These are phyloP conservation scores for Acanthamoeba castellanii DNA, from an alignment of 208 protist species.

Conservation along the genomic window DNA sequence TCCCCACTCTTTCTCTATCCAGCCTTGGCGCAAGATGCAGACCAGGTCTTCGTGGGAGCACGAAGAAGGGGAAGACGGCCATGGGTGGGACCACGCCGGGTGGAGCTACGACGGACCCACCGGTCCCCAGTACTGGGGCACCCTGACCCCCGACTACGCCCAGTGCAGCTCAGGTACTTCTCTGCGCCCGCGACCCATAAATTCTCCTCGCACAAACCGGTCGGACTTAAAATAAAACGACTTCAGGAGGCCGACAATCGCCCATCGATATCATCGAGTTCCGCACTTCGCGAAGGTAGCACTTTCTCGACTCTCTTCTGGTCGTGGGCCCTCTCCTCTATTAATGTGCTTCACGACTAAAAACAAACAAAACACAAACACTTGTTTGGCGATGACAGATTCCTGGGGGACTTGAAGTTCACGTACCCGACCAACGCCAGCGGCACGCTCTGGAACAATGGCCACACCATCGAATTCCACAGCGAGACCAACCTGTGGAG, in stretches of 20 bases:
- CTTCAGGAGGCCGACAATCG: not conserved
- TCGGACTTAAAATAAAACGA: not conserved
- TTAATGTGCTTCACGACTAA: too few species aligned
- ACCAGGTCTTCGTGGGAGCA: not conserved
- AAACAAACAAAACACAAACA: not conserved
- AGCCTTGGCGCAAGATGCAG: not conserved
- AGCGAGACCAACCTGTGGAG: slow-evolving; percentile 9
- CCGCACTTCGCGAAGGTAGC: not conserved
- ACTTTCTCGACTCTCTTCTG: not conserved
- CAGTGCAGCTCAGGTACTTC: not conserved
- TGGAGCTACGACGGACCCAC: slow-evolving; percentile 10
- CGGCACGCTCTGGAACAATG: slow-evolving; percentile 35
- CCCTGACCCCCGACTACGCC: slow-evolving; percentile 3
- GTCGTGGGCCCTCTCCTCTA: too few species aligned
- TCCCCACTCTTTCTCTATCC: not conserved
- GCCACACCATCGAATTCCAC: slow-evolving; percentile 37
- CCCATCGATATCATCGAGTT: slow-evolving; percentile 30
- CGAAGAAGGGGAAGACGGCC: not conserved
- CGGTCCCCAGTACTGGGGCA: slow-evolving; percentile 9
- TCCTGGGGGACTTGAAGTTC: slow-evolving; percentile 16
- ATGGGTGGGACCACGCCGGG: slow-evolving; percentile 8
- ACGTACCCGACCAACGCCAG: not conserved
- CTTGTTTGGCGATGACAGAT: not conserved
- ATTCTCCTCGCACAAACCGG: too few species aligned
- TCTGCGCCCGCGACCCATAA: not conserved